A percentile compares a stretch with the other conserved stretches of the same genome.
phyloP scores from a whole-genome alignment of 2,329 filamentous ascomycete genomes.

The Nectriaceae sp. region DNA sequence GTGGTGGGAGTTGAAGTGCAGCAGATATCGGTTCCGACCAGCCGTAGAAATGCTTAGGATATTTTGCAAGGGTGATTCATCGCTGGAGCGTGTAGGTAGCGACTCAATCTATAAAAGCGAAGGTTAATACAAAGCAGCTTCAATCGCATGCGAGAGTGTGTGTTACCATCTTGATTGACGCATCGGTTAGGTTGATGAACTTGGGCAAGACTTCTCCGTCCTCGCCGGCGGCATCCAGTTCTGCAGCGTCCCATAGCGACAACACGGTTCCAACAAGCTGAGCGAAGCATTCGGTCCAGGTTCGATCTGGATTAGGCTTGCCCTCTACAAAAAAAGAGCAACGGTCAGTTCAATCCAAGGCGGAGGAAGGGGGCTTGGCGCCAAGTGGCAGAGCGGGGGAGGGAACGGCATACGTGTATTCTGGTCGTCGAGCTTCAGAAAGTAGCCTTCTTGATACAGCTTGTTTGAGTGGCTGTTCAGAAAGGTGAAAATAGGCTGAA shows the following conservation, averaged over 20 bases:
- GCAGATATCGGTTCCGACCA: constrained; percentile 89
- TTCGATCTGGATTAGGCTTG: constrained; percentile 79
- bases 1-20: constrained; percentile 95
- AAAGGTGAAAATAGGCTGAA: constrained; percentile 91
- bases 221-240: constrained; percentile 83
- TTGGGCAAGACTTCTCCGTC: constrained; percentile 84
- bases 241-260: constrained; percentile 92
- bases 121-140: constrained; percentile 18
- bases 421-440: constrained; percentile 93
- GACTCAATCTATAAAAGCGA: constrained; percentile 71
- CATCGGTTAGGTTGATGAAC: constrained; percentile 96
- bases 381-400: constrained; percentile 14
- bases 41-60: constrained; percentile 95
- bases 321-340: constrained; percentile 62
- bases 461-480: constrained; percentile 96
- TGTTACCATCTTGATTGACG: constrained; percentile 93
- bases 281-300: constrained; percentile 96
- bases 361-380: constrained; percentile 10
- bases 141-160: constrained; percentile 5
- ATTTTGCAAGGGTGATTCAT: constrained; percentile 84
- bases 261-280: constrained; percentile 94
- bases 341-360: constrained; percentile 22
- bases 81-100: constrained; percentile 76
- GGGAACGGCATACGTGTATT: constrained; percentile 71
- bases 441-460: constrained; percentile 96